These are phyloP conservation scores for Knufia fluminis DNA, from an alignment of 2,329 filamentous ascomycete genomes.

Conservation along the genomic window DNA sequence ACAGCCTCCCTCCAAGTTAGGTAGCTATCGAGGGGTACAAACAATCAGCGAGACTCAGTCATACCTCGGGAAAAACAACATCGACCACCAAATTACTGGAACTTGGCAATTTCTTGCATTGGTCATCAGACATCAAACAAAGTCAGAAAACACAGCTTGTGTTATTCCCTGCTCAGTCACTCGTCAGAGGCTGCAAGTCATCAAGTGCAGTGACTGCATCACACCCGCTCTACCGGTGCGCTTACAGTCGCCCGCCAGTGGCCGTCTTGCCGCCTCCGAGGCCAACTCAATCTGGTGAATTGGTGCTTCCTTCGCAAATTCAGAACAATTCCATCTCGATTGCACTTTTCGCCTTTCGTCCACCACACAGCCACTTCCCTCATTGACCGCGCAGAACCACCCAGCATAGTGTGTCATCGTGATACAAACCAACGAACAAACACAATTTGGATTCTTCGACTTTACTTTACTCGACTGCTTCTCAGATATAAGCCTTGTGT, in stretches of 20 bases:
- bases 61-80: background rate
- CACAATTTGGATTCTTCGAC: background rate
- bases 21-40: no score
- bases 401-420: constrained; percentile 7
- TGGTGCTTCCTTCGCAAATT: background rate
- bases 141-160: background rate
- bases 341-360: background rate
- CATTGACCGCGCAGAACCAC: background rate
- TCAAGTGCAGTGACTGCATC: background rate
- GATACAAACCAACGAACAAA: background rate
- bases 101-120: background rate
- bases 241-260: background rate
- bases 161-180: background rate
- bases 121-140: background rate
- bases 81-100: background rate
- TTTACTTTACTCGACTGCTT: background rate
- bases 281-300: no score
- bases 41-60: background rate
- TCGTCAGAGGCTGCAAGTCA: background rate
- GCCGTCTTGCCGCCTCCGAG: background rate
- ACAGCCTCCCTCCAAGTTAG: background rate
- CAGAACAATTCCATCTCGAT: background rate
- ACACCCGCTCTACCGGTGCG: background rate
- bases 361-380: constrained; percentile 3
- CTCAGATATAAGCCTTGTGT: no score